Percentiles rank a stretch among this genome's conserved stretches.
Conservation (phyloP, 306 rosid genomes). For the Malus sieversii region DNA sequence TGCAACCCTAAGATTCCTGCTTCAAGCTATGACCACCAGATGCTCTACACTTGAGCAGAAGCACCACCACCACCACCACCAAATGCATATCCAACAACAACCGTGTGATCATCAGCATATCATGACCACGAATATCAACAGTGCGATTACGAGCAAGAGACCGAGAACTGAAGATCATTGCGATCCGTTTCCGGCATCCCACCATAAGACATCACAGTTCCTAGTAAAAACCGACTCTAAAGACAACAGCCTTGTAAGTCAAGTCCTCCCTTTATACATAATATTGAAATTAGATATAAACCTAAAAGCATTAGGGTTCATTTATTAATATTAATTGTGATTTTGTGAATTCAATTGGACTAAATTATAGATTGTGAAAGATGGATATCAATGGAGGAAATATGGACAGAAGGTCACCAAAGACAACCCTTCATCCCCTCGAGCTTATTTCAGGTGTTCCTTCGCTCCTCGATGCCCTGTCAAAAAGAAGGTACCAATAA, state of each 20-base stretch:
- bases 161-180: constrained; percentile 12
- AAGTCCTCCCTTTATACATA: neutral
- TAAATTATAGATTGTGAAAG: constrained; percentile 27
- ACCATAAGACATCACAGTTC: constrained; percentile 25
- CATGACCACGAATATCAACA: neutral
- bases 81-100: neutral
- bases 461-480: constrained; percentile 64
- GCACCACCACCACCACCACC: neutral
- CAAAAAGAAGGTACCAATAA: constrained; percentile 56
- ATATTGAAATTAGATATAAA: neutral
- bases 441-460: constrained; percentile 77
- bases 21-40: constrained; percentile 40
- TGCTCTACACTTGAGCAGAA: constrained; percentile 29
- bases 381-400: constrained; percentile 75
- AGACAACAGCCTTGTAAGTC: constrained; percentile 47
- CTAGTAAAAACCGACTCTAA: constrained; percentile 43
- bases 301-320: neutral
- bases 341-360: neutral
- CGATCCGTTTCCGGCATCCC: constrained; percentile 23
- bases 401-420: constrained; percentile 83
- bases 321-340: neutral
- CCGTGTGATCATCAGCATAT: neutral
- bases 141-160: constrained; percentile 26
- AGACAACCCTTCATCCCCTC: constrained; percentile 57
- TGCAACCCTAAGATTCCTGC: constrained; percentile 37